A percentile compares a stretch with the other conserved stretches of the same genome.
These are phyloP conservation scores for Nakazawaea wickerhamii DNA, from an alignment of 805 yeast species.

Conservation along the genomic window DNA sequence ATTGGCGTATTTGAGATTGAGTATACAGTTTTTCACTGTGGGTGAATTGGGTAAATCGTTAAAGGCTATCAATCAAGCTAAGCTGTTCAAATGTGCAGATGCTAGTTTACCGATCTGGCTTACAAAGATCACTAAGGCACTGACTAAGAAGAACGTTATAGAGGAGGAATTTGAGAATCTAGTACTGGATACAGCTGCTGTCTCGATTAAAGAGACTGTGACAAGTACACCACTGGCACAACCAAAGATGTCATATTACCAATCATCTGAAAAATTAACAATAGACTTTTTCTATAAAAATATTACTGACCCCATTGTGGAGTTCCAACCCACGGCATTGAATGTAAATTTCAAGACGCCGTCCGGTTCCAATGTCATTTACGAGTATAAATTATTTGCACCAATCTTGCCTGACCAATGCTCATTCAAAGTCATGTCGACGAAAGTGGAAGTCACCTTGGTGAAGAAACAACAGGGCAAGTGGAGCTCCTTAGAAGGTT, in stretches of 20 bases:
- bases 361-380: conserved; percentile 39
- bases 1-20: conserved; percentile 42
- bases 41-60: conserved; percentile 38
- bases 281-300: conserved; percentile 68
- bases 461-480: conserved; percentile 37
- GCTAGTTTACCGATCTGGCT: conserved; percentile 44
- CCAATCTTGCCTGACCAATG: conserved; percentile 44
- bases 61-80: conserved; percentile 36
- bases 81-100: conserved; percentile 37
- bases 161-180: conserved; percentile 21
- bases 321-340: conserved; percentile 32
- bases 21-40: conserved; percentile 39
- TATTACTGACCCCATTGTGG: conserved; percentile 43
- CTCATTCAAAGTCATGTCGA: conserved; percentile 48
- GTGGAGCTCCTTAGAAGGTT: conserved; percentile 52
- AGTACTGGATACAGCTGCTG: background rate
- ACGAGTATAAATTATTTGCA: conserved; percentile 46
- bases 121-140: conserved; percentile 29
- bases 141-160: conserved; percentile 26
- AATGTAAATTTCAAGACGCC: conserved; percentile 42
- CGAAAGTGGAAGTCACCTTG: conserved; percentile 71
- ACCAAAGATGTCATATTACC: conserved; percentile 68
- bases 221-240: conserved; percentile 4
- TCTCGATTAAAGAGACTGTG: background rate
- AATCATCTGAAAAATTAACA: conserved; percentile 49